Evolutionary conservation across 352 stramenopile species (phyloP).

Genomic region (Phytophthora idaei): DNA sequence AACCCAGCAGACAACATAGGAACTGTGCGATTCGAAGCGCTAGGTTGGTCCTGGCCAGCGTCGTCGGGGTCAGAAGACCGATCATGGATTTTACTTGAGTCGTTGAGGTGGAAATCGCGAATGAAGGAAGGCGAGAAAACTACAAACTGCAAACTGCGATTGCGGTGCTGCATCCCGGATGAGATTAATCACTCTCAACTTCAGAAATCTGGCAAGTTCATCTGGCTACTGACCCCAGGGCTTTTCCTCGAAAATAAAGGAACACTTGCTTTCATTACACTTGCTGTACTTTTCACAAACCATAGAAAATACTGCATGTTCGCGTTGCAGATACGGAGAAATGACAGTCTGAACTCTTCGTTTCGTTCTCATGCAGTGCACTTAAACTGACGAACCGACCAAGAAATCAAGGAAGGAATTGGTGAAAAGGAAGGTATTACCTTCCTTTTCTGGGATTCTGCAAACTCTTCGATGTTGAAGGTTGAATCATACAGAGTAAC

Average conservation of each 20-base stretch:
- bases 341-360: constrained; percentile 4
- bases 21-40: constrained; percentile 45
- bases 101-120: constrained; percentile 15
- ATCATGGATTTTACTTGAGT: constrained; percentile 14
- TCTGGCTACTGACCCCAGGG: too few species aligned
- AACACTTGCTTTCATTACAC: too few species aligned
- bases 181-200: neutral
- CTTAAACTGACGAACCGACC: neutral
- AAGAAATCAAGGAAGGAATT: too few species aligned
- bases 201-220: too few species aligned
- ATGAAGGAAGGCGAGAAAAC: constrained; percentile 1
- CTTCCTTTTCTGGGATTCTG: neutral
- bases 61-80: constrained; percentile 20
- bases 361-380: neutral
- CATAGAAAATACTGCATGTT: neutral
- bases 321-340: neutral
- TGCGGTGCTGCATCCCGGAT: constrained; percentile 5
- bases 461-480: too few species aligned
- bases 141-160: constrained; percentile 4
- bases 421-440: too few species aligned
- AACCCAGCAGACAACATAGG: constrained; percentile 53
- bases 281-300: too few species aligned
- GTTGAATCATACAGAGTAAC: too few species aligned
- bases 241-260: too few species aligned
- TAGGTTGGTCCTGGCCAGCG: constrained; percentile 27